Conservation (phyloP, 176 grass and related monocot species). For the Puya raimondii region DNA sequence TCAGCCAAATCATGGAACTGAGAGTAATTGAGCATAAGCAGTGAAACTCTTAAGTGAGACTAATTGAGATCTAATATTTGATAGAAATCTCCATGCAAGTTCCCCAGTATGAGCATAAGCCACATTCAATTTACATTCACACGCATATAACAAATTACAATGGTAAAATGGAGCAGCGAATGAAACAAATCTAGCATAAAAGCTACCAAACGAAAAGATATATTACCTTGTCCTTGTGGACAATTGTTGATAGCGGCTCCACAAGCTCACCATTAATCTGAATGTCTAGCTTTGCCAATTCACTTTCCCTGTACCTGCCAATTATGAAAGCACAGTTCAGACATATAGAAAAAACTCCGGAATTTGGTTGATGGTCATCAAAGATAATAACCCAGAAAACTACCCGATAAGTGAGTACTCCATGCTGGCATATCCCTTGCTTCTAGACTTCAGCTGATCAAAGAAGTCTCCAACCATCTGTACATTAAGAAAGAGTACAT, state of each 20-base stretch:
- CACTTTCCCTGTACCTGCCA: constrained; percentile 81
- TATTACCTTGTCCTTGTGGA: constrained; percentile 83
- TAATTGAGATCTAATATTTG: no score
- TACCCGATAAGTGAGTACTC: constrained; percentile 91
- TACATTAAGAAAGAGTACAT: constrained; percentile 17
- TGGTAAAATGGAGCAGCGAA: no score
- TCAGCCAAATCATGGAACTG: no score
- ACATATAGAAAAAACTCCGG: constrained; percentile 7
- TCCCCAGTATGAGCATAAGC: no score
- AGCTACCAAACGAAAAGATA: background rate
- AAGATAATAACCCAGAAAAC: background rate
- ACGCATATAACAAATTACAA: no score
- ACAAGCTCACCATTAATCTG: constrained; percentile 93
- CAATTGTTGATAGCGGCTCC: constrained; percentile 89
- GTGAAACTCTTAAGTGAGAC: no score
- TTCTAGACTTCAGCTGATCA: constrained; percentile 97
- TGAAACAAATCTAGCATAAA: no score
- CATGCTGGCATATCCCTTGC: constrained; percentile 99
- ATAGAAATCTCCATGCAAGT: no score
- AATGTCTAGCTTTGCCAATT: constrained; percentile 85
- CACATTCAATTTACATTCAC: no score
- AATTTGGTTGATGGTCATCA: constrained; percentile 8
- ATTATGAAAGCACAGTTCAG: constrained; percentile 7
- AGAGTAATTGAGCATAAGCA: no score
- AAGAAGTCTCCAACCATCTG: constrained; percentile 99